These are phyloP conservation scores for Saccharomycopsis oosterbeekiorum DNA, from an alignment of 805 yeast species.

Conservation along the genomic window DNA sequence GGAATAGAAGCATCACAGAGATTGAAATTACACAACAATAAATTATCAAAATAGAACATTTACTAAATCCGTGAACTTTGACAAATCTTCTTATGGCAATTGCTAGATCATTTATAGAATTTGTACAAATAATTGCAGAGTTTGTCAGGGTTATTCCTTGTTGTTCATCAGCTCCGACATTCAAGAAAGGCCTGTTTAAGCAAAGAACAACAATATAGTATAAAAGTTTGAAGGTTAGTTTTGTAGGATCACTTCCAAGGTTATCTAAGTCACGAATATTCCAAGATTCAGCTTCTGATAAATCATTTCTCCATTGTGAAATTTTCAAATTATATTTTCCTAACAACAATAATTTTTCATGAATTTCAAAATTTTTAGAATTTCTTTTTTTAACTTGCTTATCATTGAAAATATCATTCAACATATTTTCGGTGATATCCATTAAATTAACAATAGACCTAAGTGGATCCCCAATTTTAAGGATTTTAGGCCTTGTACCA, in stretches of 20 bases:
- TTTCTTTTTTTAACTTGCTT: constrained; percentile 21
- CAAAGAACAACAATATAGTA: constrained; percentile 51
- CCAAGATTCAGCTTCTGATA: constrained; percentile 45
- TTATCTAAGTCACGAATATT: constrained; percentile 29
- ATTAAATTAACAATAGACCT: constrained; percentile 34
- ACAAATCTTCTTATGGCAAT: constrained; percentile 31
- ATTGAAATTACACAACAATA: constrained; percentile 38
- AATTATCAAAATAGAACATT: constrained; percentile 37
- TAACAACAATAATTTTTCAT: constrained; percentile 23
- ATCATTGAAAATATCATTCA: constrained; percentile 28
- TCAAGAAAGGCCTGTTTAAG: constrained; percentile 8
- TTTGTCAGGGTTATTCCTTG: not conserved
- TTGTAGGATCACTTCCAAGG: constrained; percentile 43
- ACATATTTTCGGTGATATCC: constrained; percentile 30
- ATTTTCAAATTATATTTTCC: constrained; percentile 40
- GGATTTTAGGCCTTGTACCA: not conserved
- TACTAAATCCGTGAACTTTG: constrained; percentile 30
- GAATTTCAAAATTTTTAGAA: constrained; percentile 28
- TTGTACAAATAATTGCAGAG: constrained; percentile 27
- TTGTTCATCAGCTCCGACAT: not conserved
- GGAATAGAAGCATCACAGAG: constrained; percentile 31
- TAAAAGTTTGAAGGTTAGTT: constrained; percentile 42
- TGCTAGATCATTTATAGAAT: constrained; percentile 34
- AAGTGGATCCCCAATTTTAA: constrained; percentile 26
- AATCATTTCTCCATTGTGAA: constrained; percentile 38